Percentiles rank a stretch among this genome's conserved stretches.
These are phyloP conservation scores for Grosmannia clavigera DNA, from an alignment of 2,329 filamentous ascomycete genomes.

Conservation along the genomic window DNA sequence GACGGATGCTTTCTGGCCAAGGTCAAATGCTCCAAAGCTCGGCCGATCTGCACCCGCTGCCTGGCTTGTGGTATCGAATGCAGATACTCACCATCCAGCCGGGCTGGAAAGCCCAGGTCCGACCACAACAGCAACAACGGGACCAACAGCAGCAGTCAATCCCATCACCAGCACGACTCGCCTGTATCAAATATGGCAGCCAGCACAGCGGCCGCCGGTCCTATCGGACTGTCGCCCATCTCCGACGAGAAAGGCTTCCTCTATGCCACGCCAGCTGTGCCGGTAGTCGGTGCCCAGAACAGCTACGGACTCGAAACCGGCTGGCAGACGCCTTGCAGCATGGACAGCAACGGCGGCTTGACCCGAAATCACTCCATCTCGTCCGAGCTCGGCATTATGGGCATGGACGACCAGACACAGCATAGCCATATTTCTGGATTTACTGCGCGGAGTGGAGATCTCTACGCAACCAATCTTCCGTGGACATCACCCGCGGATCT, in stretches of 20 bases:
- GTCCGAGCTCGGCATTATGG: constrained; percentile 19
- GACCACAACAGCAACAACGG: constrained; percentile 18
- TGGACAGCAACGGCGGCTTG: constrained; percentile 20
- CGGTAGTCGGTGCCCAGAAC: constrained; percentile 14
- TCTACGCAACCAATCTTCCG: constrained; percentile 25
- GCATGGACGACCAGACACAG: constrained; percentile 17
- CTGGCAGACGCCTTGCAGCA: constrained; percentile 25
- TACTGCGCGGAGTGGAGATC: constrained; percentile 14
- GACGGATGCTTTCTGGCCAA: constrained; percentile 44
- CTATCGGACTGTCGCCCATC: constrained; percentile 14
- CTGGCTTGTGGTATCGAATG: constrained; percentile 36
- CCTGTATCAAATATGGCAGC: constrained; percentile 1
- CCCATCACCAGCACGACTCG: not conserved
- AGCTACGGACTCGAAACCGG: constrained; percentile 25
- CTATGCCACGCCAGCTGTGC: constrained; percentile 14
- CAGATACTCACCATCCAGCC: constrained; percentile 38
- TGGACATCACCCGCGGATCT: constrained; percentile 28
- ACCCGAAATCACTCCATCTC: constrained; percentile 23
- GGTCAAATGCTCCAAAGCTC: constrained; percentile 41
- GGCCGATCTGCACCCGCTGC: constrained; percentile 41
- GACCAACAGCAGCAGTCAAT: constrained; percentile 6
- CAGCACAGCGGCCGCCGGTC: constrained; percentile 8
- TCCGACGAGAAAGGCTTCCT: constrained; percentile 19
- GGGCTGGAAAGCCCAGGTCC: constrained; percentile 36
- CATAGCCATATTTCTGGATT: not conserved